Evolutionary conservation across 1,139 yeast genomes (phyloP).

Genomic region (Geotrichum restrictum): DNA sequence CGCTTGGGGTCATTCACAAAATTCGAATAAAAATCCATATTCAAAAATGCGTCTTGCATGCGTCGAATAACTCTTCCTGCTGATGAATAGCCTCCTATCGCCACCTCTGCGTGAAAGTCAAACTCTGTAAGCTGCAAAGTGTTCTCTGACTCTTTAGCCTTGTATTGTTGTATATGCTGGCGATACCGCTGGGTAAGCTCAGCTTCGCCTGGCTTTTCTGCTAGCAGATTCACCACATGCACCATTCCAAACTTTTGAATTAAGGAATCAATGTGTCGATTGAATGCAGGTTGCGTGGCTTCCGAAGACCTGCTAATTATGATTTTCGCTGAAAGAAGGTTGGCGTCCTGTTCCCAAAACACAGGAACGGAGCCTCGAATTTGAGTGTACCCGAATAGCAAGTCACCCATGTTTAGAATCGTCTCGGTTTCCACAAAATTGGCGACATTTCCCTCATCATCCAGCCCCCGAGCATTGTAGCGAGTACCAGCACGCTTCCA

Average conservation of each 20-base stretch:
- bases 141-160: constrained; percentile 44
- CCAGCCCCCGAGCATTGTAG: constrained; percentile 89
- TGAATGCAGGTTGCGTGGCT: constrained; percentile 89
- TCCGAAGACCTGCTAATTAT: constrained; percentile 82
- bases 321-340: constrained; percentile 70
- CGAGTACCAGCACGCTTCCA: constrained; percentile 97
- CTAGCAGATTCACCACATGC: constrained; percentile 77
- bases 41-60: constrained; percentile 61
- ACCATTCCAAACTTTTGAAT: constrained; percentile 77
- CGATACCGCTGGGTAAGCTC: constrained; percentile 65
- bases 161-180: constrained; percentile 48
- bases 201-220: constrained; percentile 72
- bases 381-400: constrained; percentile 73
- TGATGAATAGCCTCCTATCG: constrained; percentile 80
- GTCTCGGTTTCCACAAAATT: constrained; percentile 95
- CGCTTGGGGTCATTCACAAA: constrained; percentile 45
- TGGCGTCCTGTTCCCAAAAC: constrained; percentile 97
- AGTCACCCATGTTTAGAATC: constrained; percentile 54
- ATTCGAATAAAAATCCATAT: constrained; percentile 76
- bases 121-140: constrained; percentile 60
- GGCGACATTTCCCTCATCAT: constrained; percentile 92
- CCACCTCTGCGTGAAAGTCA: constrained; percentile 91
- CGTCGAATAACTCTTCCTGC: constrained; percentile 68
- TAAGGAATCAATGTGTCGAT: constrained; percentile 68
- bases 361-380: constrained; percentile 93